Evolutionary conservation across 2,329 filamentous ascomycete genomes (phyloP), one percentile per base, ranked within the genome.

Genomic region (Reticulascus tulasneorum): DNA sequence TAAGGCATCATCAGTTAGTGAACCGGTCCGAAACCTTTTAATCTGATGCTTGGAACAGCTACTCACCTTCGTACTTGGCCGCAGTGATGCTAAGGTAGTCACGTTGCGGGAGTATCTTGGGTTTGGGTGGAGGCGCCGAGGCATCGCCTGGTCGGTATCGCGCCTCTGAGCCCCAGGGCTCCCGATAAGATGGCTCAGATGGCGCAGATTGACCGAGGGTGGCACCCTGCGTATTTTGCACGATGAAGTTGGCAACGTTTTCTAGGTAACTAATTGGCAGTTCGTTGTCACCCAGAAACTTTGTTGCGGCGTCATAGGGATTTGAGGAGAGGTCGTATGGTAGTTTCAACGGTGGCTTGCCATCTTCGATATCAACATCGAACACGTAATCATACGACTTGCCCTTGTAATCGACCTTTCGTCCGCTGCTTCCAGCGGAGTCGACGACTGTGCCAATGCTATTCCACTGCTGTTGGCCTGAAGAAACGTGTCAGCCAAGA

Each of bases 341-440:
- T n/a, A 97, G 72, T 60, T 96, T 96, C 29, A 97, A 69, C 1
- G 91, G 80, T 10, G 91, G 90, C 54, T 94, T 91, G 34, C 89
- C 91, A 52, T 96, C 91, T 57, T 95, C 87, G 44, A 96, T 94
- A 51, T 95, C 90, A 18, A 96, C 90, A 54, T 96, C 90, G 49
- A 97, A 97, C 8, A 98, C 90, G 52, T 84, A 96, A 56, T 98
- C 93, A 58, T 94, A 98, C 43, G 91, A 86, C 55, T 94, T 79
- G 21, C 91, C 91, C 2, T 86, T 71, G 55, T 91, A 84, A 39
- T 82, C 73, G 7, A 79, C 78, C 63, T 90, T 89, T 40, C 79
- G 79, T 9, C 87, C 86, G 47, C 81, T 87, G 55, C 88, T 94
- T 23, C 84, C 88, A 6, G 84, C 86, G 4, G 88, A 79, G 50